Base-by-base conservation (phyloP, 225 moss, liverwort and hornwort genomes). In the Polytrichum commune region DNA sequence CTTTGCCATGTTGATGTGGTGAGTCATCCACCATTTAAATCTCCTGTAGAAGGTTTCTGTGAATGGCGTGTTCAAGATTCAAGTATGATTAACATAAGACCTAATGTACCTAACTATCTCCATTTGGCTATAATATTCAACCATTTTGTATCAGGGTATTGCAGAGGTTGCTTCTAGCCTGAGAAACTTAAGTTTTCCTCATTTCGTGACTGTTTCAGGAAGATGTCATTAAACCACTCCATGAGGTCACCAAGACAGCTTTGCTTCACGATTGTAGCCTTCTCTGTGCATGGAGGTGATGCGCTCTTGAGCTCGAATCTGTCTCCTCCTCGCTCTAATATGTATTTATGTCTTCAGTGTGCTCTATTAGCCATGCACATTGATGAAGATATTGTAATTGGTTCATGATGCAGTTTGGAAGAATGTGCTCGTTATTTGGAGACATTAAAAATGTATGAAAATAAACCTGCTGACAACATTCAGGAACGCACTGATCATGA, bases 401-500 rank as follows among this genome's bases (percentile, higher is more conserved):
- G 26, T 69, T 53, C 30, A 75, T 27, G 54, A 54, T 76, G 73
- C 92, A 97, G 96, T 88, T 85, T 91, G 75, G 96, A 94, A 85
- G 96, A 98, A 83, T 98, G 97, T 83, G 97, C 90, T 53, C 91
- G 97, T 57, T 98, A 98, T 75, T 77, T 98, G 80, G 97, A 98
- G 79, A 98, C 97, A 28, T 66, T 98, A 66, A 98, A 98, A 72
- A 91, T 88, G 46, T 98, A 98, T 71, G 97, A 98, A 79, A 89
- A 98, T 80, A 98, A 98, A 83, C 95, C 97, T 72, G 97, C 97
- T 69, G 97, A 98, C 78, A 85, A 85, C 77, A 98, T 98, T 66
- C 97, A 98, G 85, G 97, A 98, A 72, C 97, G 97, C 60, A 98
- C 95, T 65, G 97, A 98, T 77, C 90, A 82, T 71, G 97, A 98